Percentiles rank a stretch among this genome's conserved stretches.
Evolutionary conservation across 169 alveolate genomes (phyloP).

Genomic region (Plasmodium ovale): DNA sequence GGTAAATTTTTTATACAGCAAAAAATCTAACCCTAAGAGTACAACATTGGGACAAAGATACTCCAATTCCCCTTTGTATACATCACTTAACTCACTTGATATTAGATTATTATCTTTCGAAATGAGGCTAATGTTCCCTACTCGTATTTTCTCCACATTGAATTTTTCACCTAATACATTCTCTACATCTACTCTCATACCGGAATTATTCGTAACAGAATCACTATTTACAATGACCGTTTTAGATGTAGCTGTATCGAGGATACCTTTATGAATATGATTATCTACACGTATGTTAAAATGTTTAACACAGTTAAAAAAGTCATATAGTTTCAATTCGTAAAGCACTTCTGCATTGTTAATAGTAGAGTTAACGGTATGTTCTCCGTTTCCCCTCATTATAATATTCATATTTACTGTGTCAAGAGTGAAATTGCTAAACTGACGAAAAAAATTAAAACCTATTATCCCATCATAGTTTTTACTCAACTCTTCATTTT

Average conservation of each 20-base stretch:
- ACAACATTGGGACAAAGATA: constrained; percentile 29
- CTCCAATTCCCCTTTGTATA: constrained; percentile 10
- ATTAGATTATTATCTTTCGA: neutral
- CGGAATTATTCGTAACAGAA: neutral
- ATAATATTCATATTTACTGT: constrained; percentile 13
- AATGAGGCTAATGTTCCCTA: constrained; percentile 5
- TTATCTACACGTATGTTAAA: constrained; percentile 10
- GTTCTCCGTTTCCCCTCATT: neutral
- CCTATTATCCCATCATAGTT: constrained; percentile 67
- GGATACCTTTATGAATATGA: constrained; percentile 20
- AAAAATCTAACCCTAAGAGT: constrained; percentile 55
- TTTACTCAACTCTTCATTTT: constrained; percentile 18
- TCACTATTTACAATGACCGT: constrained; percentile 26
- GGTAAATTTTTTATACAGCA: constrained; percentile 10
- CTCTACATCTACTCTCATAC: neutral
- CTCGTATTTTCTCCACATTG: neutral
- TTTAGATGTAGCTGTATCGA: constrained; percentile 43
- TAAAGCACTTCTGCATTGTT: neutral
- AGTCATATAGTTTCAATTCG: constrained; percentile 19
- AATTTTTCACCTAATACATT: constrained; percentile 39
- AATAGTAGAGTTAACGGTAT: neutral
- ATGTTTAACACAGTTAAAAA: constrained; percentile 31
- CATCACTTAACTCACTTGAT: neutral
- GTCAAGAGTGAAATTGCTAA: constrained; percentile 16
- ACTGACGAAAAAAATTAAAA: constrained; percentile 44